Evolutionary conservation across 345 rosid species (phyloP).

Genomic region (Pseudoturritis turrita): DNA sequence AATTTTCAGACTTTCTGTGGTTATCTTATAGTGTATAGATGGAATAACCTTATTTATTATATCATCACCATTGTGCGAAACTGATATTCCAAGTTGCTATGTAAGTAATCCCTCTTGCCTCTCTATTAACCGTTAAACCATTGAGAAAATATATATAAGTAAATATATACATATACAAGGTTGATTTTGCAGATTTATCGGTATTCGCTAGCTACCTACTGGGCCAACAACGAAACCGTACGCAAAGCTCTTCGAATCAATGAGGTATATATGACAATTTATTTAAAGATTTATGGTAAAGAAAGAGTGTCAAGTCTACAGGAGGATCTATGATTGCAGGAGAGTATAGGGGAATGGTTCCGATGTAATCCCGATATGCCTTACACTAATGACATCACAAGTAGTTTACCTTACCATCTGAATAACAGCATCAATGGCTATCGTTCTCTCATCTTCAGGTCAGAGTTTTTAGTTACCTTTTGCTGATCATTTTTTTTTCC

Average conservation of each 20-base stretch:
- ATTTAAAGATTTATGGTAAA: too few species aligned
- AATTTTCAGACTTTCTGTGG: background rate
- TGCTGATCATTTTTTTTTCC: too few species aligned
- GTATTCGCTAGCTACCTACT: background rate
- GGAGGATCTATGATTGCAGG: too few species aligned
- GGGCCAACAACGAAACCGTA: conserved; percentile 9
- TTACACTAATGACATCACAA: conserved; percentile 1
- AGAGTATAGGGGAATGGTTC: conserved; percentile 10
- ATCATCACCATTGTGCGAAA: background rate
- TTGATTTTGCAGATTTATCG: conserved; percentile 7
- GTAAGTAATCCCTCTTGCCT: background rate
- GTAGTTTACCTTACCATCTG: conserved; percentile 20
- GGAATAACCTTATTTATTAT: background rate
- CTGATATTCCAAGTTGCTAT: conserved; percentile 5
- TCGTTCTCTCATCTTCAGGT: conserved; percentile 26
- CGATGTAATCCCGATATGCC: background rate
- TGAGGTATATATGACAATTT: too few species aligned
- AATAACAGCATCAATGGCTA: conserved; percentile 20
- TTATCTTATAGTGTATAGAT: conserved; percentile 4
- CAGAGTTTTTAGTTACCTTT: too few species aligned
- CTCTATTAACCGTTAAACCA: background rate
- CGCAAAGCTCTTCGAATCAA: conserved; percentile 15
- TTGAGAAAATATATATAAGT: background rate
- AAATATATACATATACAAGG: too few species aligned
- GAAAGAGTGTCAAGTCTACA: too few species aligned